phyloP scores from a whole-genome alignment of 257 asterid species.

The Solanum megistacrolobum region DNA sequence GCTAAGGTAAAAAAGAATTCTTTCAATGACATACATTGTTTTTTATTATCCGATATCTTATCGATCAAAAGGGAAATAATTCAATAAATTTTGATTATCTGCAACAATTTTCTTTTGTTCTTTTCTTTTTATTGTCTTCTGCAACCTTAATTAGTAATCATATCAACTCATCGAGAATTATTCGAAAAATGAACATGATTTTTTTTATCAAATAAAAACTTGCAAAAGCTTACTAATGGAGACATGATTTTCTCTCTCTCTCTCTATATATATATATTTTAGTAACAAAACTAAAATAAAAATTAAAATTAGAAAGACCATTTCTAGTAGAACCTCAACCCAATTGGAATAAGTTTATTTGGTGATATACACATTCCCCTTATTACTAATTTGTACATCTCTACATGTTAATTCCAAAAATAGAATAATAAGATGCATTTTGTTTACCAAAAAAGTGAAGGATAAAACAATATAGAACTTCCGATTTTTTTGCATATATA shows the following conservation, averaged over 20 bases:
- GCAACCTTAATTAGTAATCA: background rate
- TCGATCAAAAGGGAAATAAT: background rate
- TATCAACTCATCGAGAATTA: background rate
- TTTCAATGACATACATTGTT: no score
- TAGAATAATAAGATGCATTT: background rate
- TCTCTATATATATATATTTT: no score
- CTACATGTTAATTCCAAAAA: background rate
- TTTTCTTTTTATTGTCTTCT: no score
- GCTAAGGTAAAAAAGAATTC: slow-evolving; percentile 38
- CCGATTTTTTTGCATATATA: background rate
- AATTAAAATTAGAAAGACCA: no score
- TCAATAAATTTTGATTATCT: background rate
- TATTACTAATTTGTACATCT: background rate
- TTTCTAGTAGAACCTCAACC: background rate
- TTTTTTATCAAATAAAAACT: background rate
- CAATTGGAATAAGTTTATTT: background rate
- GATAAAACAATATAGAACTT: background rate
- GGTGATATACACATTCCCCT: background rate
- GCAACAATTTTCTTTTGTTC: background rate
- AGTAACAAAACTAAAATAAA: no score
- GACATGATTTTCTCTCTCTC: background rate
- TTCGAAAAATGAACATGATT: background rate
- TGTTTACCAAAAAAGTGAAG: background rate
- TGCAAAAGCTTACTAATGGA: background rate
- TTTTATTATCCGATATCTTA: background rate